Conservation (phyloP, 148 eudicot genomes). For the Vaccinium macrocarpon region DNA sequence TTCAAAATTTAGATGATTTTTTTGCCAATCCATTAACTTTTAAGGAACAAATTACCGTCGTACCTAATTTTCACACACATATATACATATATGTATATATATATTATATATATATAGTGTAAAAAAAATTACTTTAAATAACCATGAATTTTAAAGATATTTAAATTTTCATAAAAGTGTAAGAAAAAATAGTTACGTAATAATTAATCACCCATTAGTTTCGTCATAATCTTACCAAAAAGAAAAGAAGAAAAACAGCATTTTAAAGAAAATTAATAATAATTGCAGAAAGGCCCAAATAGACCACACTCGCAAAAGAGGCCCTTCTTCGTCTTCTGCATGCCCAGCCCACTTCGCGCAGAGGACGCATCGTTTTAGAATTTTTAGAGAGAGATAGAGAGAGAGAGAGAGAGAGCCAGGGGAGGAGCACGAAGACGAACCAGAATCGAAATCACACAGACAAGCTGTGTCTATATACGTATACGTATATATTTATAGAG, state of each 20-base stretch:
- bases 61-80: too few species aligned
- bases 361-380: slow-evolving; percentile 13
- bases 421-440: slow-evolving; percentile 24
- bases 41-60: too few species aligned
- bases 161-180: too few species aligned
- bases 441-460: slow-evolving; percentile 9
- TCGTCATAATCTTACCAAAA: not conserved
- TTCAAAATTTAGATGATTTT: too few species aligned
- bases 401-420: not conserved
- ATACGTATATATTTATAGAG: not conserved
- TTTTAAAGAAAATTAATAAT: not conserved
- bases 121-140: too few species aligned
- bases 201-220: not conserved
- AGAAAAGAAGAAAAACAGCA: not conserved
- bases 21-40: too few species aligned
- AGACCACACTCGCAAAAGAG: not conserved
- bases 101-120: too few species aligned
- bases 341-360: slow-evolving; percentile 34
- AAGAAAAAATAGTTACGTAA: too few species aligned
- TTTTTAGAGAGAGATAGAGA: slow-evolving; percentile 6
- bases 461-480: not conserved
- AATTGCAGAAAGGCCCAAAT: slow-evolving; percentile 20
- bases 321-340: slow-evolving; percentile 28
- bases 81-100: too few species aligned
- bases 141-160: too few species aligned